Percentiles rank a stretch among this genome's conserved stretches.
Conservation (phyloP, 257 asterid species). For the Verbena officinalis region DNA sequence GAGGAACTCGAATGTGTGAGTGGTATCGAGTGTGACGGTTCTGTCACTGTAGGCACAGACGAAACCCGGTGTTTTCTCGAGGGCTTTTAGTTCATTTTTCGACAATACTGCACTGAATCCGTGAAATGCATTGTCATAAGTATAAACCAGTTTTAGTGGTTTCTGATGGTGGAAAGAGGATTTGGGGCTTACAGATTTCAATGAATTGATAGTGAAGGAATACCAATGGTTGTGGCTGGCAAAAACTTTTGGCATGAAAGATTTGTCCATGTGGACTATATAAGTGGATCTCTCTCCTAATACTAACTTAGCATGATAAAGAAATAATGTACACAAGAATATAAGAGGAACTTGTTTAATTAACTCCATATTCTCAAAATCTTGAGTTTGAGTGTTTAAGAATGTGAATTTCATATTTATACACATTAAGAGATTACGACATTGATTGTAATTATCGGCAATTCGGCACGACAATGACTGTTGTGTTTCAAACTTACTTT, state of each 20-base stretch:
- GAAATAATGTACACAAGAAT: slow-evolving; percentile 17
- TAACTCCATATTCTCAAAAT: slow-evolving; percentile 26
- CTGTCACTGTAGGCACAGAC: slow-evolving; percentile 42
- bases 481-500: no score
- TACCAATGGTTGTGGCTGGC: slow-evolving; percentile 42
- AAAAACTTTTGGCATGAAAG: slow-evolving; percentile 41
- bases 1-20: slow-evolving; percentile 50
- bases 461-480: no score
- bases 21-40: slow-evolving; percentile 44
- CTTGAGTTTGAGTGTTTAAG: neutral
- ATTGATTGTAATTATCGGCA: neutral
- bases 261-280: slow-evolving; percentile 44
- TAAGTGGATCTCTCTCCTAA: slow-evolving; percentile 35
- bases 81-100: slow-evolving; percentile 29
- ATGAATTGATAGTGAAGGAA: slow-evolving; percentile 30
- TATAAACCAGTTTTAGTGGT: slow-evolving; percentile 30
- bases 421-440: neutral
- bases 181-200: slow-evolving; percentile 21
- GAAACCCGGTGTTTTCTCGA: slow-evolving; percentile 41
- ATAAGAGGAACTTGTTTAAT: slow-evolving; percentile 9
- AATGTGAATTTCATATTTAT: slow-evolving; percentile 23
- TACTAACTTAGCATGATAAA: slow-evolving; percentile 5
- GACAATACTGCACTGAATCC: slow-evolving; percentile 53
- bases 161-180: neutral
- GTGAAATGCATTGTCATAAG: slow-evolving; percentile 45